These are phyloP conservation scores for Crinitomyces ghanaensis DNA, from an alignment of 805 yeast genomes.

Conservation along the genomic window DNA sequence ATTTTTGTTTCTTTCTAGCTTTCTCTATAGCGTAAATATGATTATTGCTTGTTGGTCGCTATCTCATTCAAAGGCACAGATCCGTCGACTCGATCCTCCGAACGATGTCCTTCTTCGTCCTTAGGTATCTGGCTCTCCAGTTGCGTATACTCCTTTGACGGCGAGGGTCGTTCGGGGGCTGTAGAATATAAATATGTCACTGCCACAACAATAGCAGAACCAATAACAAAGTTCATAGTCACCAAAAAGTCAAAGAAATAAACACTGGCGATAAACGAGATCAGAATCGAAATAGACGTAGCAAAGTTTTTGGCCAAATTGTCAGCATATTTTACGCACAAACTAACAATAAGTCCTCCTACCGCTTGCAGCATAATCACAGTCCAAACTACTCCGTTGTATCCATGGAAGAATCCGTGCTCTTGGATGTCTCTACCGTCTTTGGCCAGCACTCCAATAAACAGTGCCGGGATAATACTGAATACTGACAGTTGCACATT, in stretches of 20 bases:
- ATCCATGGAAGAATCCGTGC: slow-evolving; percentile 31
- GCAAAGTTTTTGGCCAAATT: slow-evolving; percentile 34
- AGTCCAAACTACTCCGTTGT: slow-evolving; percentile 28
- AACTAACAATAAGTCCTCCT: slow-evolving; percentile 33
- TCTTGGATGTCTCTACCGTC: slow-evolving; percentile 26
- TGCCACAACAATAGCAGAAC: slow-evolving; percentile 26
- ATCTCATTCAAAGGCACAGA: too few species aligned
- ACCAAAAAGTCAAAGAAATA: slow-evolving; percentile 27
- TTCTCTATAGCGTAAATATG: too few species aligned
- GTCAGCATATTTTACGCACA: slow-evolving; percentile 34
- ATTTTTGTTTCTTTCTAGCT: too few species aligned
- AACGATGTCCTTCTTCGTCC: neutral
- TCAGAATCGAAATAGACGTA: slow-evolving; percentile 29
- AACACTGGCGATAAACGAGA: slow-evolving; percentile 29
- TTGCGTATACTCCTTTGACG: too few species aligned
- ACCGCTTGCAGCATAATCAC: slow-evolving; percentile 30
- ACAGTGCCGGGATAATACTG: slow-evolving; percentile 30
- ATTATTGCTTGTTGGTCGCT: too few species aligned
- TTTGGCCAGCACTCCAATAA: slow-evolving; percentile 26
- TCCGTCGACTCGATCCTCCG: too few species aligned
- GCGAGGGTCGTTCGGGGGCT: too few species aligned
- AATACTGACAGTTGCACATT: slow-evolving; percentile 31
- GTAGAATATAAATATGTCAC: slow-evolving; percentile 28
- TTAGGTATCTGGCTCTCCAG: neutral
- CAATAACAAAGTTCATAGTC: slow-evolving; percentile 26